Percentiles rank a stretch among this genome's conserved stretches.
phyloP scores from a whole-genome alignment of 2,329 filamentous ascomycete genomes.

The Fusarium mundagurra region DNA sequence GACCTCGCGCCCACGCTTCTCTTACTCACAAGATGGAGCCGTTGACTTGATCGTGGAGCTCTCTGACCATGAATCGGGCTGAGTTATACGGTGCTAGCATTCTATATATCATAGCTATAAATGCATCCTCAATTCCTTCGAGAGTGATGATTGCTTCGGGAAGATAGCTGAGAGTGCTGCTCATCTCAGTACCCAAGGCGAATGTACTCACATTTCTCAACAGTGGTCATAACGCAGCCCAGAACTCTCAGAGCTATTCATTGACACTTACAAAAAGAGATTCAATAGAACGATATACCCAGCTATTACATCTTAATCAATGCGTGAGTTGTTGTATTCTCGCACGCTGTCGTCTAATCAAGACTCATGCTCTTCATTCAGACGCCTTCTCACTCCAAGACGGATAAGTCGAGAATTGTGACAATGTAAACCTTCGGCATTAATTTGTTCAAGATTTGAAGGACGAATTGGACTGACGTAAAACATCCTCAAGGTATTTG shows the following conservation, averaged over 20 bases:
- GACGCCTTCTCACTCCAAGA: slow-evolving; percentile 4
- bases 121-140: not conserved
- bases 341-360: slow-evolving; percentile 8
- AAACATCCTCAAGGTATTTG: not conserved
- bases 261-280: not conserved
- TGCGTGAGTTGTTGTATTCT: slow-evolving; percentile 13
- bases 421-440: not conserved
- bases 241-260: not conserved
- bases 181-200: too few relatives aligned
- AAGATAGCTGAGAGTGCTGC: not conserved
- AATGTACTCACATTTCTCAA: too few relatives aligned
- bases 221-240: too few relatives aligned
- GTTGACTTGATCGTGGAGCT: not conserved
- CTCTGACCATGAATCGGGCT: not conserved
- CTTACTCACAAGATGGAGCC: not conserved
- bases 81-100: not conserved
- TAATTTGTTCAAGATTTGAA: slow-evolving; percentile 2
- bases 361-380: slow-evolving; percentile 21
- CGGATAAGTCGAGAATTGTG: slow-evolving; percentile 9
- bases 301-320: too few relatives aligned
- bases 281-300: not conserved
- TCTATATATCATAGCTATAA: not conserved
- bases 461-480: slow-evolving; percentile 1
- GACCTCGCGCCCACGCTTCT: accelerated
- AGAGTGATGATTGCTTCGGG: not conserved